Conservation (phyloP, 345 rosid genomes). For the Populus deltoides region DNA sequence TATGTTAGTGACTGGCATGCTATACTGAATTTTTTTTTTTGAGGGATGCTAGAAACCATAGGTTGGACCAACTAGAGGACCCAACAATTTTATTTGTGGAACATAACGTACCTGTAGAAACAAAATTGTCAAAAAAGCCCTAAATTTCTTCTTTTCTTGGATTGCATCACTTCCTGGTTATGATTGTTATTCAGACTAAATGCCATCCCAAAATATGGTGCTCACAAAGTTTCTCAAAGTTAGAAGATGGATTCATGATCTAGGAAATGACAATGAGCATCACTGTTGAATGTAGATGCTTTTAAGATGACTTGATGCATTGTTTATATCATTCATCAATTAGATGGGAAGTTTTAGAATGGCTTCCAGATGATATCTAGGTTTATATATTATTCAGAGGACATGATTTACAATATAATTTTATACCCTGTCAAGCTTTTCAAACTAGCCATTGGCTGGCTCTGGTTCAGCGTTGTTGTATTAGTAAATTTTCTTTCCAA, state of each 20-base stretch:
- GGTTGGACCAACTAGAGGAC: background rate
- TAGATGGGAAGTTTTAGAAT: background rate
- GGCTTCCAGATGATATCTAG: background rate
- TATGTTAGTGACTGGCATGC: background rate
- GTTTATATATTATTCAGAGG: background rate
- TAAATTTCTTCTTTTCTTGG: background rate
- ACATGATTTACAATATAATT: background rate
- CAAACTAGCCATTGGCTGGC: background rate
- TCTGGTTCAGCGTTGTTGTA: background rate
- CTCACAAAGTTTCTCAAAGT: background rate
- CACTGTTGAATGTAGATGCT: background rate
- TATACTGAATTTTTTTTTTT: background rate
- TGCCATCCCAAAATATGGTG: background rate
- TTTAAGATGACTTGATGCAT: background rate
- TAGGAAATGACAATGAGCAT: background rate
- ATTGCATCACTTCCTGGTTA: background rate
- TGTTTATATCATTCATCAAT: background rate
- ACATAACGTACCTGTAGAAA: too few relatives aligned
- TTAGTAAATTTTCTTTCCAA: background rate
- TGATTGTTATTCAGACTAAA: background rate
- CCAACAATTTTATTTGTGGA: background rate
- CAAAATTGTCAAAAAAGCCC: background rate
- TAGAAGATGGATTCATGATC: background rate
- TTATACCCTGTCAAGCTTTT: background rate
- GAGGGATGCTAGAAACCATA: background rate